Conservation (phyloP, 1,284 basidiomycete species). For the Sphaerobolus stellatus region DNA sequence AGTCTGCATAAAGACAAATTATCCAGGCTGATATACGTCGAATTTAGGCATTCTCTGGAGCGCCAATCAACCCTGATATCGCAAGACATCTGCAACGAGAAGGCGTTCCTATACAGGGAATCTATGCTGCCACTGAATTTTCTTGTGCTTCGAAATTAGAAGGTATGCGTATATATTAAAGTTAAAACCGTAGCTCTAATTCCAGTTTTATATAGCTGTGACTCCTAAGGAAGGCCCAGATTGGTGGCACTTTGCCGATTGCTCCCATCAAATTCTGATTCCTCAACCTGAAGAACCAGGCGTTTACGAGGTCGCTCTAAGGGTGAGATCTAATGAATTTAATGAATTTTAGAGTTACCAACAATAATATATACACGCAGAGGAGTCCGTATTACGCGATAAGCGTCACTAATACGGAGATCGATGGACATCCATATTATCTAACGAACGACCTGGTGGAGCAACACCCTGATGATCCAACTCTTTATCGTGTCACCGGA, state of each 20-base stretch:
- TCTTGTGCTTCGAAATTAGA: not conserved
- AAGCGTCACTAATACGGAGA: not conserved
- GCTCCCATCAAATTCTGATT: not conserved
- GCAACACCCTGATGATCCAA: not conserved
- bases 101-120: not conserved
- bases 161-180: not conserved
- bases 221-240: not conserved
- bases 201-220: not conserved
- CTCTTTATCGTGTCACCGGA: not conserved
- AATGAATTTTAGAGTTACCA: not conserved
- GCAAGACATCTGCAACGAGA: not conserved
- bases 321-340: not conserved
- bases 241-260: not conserved
- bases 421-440: not conserved
- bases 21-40: not conserved
- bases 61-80: not conserved
- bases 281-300: not conserved
- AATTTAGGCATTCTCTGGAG: not conserved
- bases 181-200: not conserved
- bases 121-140: not conserved
- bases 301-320: not conserved
- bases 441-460: not conserved
- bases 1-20: not conserved
- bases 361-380: too few species aligned
- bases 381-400: not conserved